Percentiles rank a stretch among this genome's conserved stretches.
Evolutionary conservation across 306 rosid species (phyloP).

Genomic region (Ochetophila trinervis): DNA sequence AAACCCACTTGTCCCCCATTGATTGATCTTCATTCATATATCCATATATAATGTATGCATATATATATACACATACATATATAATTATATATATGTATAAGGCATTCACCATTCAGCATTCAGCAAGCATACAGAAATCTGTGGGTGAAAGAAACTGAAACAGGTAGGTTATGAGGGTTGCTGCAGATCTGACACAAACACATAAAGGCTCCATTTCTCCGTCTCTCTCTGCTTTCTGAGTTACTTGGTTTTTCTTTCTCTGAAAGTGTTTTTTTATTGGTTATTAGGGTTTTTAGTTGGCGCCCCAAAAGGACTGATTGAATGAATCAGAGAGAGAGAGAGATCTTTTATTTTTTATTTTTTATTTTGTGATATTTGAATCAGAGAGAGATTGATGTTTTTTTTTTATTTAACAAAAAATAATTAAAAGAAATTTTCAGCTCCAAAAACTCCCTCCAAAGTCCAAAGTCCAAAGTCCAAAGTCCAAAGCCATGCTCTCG

Average conservation of each 20-base stretch:
- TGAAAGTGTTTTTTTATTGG: not conserved
- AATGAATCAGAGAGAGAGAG: not conserved
- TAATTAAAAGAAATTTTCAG: not conserved
- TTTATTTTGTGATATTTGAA: not conserved
- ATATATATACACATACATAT: too few species aligned
- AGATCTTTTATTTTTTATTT: not conserved
- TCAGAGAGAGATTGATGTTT: not conserved
- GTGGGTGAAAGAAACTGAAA: not conserved
- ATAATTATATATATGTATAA: too few species aligned
- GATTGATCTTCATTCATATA: too few species aligned
- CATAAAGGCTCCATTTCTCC: not conserved
- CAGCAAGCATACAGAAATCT: too few species aligned
- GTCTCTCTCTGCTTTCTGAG: not conserved
- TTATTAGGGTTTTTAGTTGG: slow-evolving; percentile 19
- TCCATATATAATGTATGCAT: too few species aligned
- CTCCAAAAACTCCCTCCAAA: slow-evolving; percentile 16
- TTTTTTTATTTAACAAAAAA: too few species aligned
- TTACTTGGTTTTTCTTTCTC: not conserved
- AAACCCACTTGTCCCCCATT: too few species aligned
- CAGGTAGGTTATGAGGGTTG: not conserved
- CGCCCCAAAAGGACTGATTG: slow-evolving; percentile 5
- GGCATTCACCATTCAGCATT: too few species aligned
- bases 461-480: not conserved
- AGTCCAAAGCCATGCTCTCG: not conserved
- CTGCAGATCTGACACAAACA: slow-evolving; percentile 21